Base-by-base conservation (phyloP, 768 basidiomycete species). In the Mycena epipterygia region DNA sequence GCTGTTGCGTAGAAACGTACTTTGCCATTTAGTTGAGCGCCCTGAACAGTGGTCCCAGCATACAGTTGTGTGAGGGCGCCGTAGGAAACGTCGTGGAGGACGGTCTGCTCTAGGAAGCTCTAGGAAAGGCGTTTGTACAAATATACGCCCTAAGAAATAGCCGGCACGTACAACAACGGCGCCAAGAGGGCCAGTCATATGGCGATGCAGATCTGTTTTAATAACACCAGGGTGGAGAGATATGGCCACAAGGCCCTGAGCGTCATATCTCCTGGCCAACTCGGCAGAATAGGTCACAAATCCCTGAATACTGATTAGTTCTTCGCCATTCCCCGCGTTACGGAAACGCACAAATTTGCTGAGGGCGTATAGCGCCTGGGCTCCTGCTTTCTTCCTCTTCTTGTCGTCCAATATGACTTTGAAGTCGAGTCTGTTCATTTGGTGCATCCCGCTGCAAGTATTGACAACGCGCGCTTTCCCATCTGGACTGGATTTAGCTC, bases 241-340 rank as follows among this genome's bases (percentile, higher is more conserved):
- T 30, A 79, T 81, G 3, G 83, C 82, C 0, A 88, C 81, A 41
- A 89, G 82, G 17, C 83, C 84, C 70, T 84, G 74, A 41, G 83
- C 83, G 1, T 76, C 83, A 67, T 85, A 84, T 64, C 84, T 79
- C 52, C 84, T 76, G 11, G 83, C 85, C 32, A 88, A 76, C 74
- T 88, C 87, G 23, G 79, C 72, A 6, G 84, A 79, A n/a, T 82
- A 73, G 4, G 86, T 76, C 5, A 85, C 77, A 63, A 85, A 82
- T 30, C 76, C 87, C 84, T 86, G 66, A 11, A 12, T 42, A 16
- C 13, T 46, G 14, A n/a, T 58, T 13, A 60, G 49, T 51, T n/a
- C 14, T 14, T 27, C 19, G 17, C 35, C 21, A 19, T 48, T 53
- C 12, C 2, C 30, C 9, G 33, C 23, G 19, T 27, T 14, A 25